Base-by-base conservation (phyloP, 2,329 filamentous ascomycete species). In the Aspergillus vadensis region DNA sequence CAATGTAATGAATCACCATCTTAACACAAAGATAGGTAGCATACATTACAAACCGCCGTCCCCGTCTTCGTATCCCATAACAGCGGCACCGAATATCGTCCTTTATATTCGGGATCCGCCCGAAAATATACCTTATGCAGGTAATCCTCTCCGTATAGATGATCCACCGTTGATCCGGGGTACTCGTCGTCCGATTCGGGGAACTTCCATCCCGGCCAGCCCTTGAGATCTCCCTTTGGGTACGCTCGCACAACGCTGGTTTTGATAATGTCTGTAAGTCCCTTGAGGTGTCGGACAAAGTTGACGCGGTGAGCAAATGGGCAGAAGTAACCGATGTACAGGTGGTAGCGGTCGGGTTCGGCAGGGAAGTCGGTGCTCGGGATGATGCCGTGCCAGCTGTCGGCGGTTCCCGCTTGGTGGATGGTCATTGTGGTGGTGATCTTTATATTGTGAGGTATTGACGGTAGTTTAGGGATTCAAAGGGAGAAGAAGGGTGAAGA, bases 181-280 rank as follows among this genome's bases (percentile, higher is more conserved):
- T 88, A 89, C 64, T 83, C 78, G 50, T 82, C 75, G 57, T 82
- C 71, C 0, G 78, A 76, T 2, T 74, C 73, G 0, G 85, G 82
- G 65, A 90, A 89, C 30, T 80, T 78, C 84, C 85, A 88, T 30
- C 87, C 86, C 5, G 80, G 79, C 84, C 85, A 88, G 36, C 87
- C 86, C 7, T 83, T 81, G 17, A 83, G 80, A 65, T 87, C 82
- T 54, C 86, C 86, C 69, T 90, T 90, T 0, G 88, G 88, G 63
- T 89, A 90, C 0, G 87, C 83, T 65, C 84, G 84, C 1, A 89
- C 86, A 4, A 88, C 77, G 1, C 83, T 86, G 19, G 87, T 67
- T 5, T 82, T 78, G 47, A 88, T 82, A 38, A 83, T 76, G 10
- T 80, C 72, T 36, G 82, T 77, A 2, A 89, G 79, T 36, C 83